Percentiles rank a stretch among this genome's conserved stretches.
Conservation (phyloP, 2,329 filamentous ascomycete genomes). For the Aspergillus glaucus region DNA sequence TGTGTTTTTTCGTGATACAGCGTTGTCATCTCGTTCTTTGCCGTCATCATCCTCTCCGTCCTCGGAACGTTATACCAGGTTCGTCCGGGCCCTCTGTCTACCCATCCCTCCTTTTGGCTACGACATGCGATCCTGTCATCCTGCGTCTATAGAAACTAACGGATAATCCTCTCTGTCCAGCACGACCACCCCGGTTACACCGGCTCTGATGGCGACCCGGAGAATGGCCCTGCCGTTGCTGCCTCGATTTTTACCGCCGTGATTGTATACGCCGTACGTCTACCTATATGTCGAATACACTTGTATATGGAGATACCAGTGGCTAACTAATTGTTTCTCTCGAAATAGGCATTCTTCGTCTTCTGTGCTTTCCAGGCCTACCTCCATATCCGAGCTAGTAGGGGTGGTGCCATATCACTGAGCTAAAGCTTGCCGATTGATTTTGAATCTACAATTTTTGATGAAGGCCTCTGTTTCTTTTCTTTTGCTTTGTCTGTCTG, state of each 20-base stretch:
- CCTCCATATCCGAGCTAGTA: constrained; percentile 75
- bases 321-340: background rate
- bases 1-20: constrained; percentile 41
- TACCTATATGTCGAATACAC: background rate
- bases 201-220: constrained; percentile 63
- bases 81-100: constrained; percentile 20
- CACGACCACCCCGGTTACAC: constrained; percentile 75
- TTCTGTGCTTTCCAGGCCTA: constrained; percentile 88
- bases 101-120: background rate
- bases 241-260: constrained; percentile 83
- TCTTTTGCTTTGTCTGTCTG: background rate
- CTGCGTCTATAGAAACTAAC: constrained; percentile 4
- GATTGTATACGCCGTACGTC: constrained; percentile 76
- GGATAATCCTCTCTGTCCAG: constrained; percentile 24
- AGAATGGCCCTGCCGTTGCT: constrained; percentile 71
- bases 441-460: background rate
- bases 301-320: constrained; percentile 6
- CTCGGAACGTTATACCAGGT: constrained; percentile 68
- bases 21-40: constrained; percentile 61
- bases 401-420: constrained; percentile 77
- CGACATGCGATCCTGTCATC: background rate
- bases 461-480: background rate
- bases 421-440: constrained; percentile 34
- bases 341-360: constrained; percentile 68
- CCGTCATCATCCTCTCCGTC: constrained; percentile 58